Evolutionary conservation across 1,284 basidiomycete genomes (phyloP), one percentile per base, ranked within the genome.

Genomic region (Tilletia caries): DNA sequence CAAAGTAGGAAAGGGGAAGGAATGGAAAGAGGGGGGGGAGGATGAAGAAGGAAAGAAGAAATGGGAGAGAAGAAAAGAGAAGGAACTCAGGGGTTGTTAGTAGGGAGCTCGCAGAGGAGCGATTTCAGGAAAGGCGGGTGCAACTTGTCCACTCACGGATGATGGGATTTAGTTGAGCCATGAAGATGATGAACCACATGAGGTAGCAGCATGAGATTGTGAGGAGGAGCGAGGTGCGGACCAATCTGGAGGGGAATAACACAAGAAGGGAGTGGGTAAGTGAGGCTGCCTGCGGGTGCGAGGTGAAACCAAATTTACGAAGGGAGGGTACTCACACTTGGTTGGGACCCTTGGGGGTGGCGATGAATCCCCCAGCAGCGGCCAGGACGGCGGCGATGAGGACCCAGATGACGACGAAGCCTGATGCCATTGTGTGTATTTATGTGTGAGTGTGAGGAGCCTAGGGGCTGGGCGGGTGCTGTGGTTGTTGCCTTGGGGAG

Each of bases 171-270:
- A 82, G 70, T 60, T 83, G 81, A 4, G 81, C 80, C 73, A 83
- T 73, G 74, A 82, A 83, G 62, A 82, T 77, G 74, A 82, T 80
- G 72, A 75, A 74, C 81, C 81, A 83, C 81, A 83, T 83, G 33
- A 81, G 72, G 68, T 80, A 82, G 76, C 80, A 81, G 76, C 81
- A 83, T 8, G 79, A 74, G 50, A 83, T 65, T 1, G 79, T 77
- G 25, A 82, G 70, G 18, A 73, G 23, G 3, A 76, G 76, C n/a
- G 77, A 75, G 37, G 77, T 73, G n/a, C 81, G 77, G 62, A 82
- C 77, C 15, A 83, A 70, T 8, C 80, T 83, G 75, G 10, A 13
- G 44, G 25, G 18, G 50, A n/a, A n/a, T n/a, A n/a, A n/a, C n/a
- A n/a, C n/a, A n/a, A n/a, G n/a, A n/a, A n/a, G n/a, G n/a, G n/a